Base-by-base conservation (phyloP, 805 yeast genomes). In the Ogataea philodendri region DNA sequence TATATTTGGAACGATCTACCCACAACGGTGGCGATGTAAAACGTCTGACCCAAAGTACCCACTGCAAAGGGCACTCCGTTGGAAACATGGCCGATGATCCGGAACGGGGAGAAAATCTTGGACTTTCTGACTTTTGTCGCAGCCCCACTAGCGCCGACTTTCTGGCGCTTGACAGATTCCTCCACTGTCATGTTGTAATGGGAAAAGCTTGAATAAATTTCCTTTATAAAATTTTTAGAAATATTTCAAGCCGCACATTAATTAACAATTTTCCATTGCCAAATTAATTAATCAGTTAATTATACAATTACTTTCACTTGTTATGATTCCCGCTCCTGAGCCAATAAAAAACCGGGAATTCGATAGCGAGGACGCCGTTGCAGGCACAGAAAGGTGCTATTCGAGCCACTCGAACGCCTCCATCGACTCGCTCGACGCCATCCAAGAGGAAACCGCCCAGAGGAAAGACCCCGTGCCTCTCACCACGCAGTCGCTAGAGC, bases 1-100 rank as follows among this genome's bases (percentile, higher is more conserved):
- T 84, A 93, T 18, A 93, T 86, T 59, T 90, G 97, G 65, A 93
- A 86, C 1, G 90, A 72, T 35, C 78, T 71, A 3, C 97, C 97
- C 15, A 93, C 96, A 28, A 85, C 79, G 0, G 97, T 90, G 11
- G 82, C 95, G 24, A 87, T 76, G 52, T 89, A 84, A 52, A 84
- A 89, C 1, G 95, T 78, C 10, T 85, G 72, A 34, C 98, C 98
- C 41, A 90, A 69, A 2, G 90, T 78, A 17, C 97, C 94, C 14
- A 87, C 68, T 5, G 96, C 84, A 56, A 89, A 86, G 3, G 97
- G 97, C 2, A 72, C 68, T 22, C 76, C 81, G 55, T 86, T 86
- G 18, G 96, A 73, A n/a, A 94, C 95, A 54, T 86, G 79, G 4
- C 98, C 98, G 16, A 93, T 66, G 11, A 74, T 84, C 62, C 96